These are phyloP conservation scores for Coemansia sp. DNA, from an alignment of 371 early-diverging fungal genomes.

Conservation along the genomic window DNA sequence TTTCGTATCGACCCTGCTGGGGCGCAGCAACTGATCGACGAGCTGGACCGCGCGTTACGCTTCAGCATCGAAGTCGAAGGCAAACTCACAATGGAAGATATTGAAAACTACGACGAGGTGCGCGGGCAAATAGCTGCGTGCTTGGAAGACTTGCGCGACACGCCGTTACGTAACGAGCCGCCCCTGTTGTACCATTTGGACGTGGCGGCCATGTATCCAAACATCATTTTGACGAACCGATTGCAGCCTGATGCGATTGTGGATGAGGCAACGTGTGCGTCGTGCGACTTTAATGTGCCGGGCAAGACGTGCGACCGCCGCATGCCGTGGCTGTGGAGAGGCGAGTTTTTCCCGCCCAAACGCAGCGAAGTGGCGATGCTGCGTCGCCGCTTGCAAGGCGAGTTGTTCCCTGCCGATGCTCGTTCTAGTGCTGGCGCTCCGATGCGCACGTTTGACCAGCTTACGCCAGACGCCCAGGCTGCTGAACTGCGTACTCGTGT, in stretches of 20 bases:
- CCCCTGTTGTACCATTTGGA: constrained; percentile 99
- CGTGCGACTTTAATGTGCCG: constrained; percentile 92
- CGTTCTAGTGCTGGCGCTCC: constrained; percentile 54
- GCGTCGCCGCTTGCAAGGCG: constrained; percentile 76
- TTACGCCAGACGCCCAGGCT: constrained; percentile 68
- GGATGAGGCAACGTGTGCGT: constrained; percentile 85
- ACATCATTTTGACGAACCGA: constrained; percentile 99
- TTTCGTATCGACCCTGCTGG: constrained; percentile 81
- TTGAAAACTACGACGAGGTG: constrained; percentile 79
- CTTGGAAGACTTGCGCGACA: constrained; percentile 68
- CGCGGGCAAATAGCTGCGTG: constrained; percentile 58
- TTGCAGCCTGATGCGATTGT: constrained; percentile 98
- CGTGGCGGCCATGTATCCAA: constrained; percentile 99
- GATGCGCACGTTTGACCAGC: constrained; percentile 65
- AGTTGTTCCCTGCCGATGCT: constrained; percentile 69
- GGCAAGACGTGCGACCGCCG: constrained; percentile 90
- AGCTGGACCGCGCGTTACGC: constrained; percentile 86
- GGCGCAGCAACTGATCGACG: constrained; percentile 78
- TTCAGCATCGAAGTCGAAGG: constrained; percentile 88
- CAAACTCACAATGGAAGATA: constrained; percentile 63
- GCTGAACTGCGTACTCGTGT: constrained; percentile 78
- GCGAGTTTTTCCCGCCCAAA: constrained; percentile 93
- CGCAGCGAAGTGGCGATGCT: constrained; percentile 92
- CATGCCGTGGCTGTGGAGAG: constrained; percentile 98
- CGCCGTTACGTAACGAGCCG: constrained; percentile 69